A percentile compares a stretch with the other conserved stretches of the same genome.
phyloP scores from a whole-genome alignment of 169 alveolate species.

The Plasmodium coatneyi region DNA sequence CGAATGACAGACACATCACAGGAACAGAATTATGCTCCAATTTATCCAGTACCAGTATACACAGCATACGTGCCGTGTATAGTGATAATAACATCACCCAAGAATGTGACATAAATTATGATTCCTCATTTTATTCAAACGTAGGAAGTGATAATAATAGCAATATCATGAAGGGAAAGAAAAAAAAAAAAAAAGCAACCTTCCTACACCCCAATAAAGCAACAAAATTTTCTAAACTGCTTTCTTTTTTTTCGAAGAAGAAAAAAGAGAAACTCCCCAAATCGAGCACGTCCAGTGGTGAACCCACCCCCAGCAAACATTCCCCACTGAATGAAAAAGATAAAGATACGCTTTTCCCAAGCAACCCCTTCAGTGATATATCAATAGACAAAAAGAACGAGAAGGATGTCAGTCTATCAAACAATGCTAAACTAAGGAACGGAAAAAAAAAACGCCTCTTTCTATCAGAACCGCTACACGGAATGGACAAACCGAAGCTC shows the following conservation, averaged over 20 bases:
- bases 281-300: neutral
- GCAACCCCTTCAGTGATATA: neutral
- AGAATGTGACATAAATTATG: slow-evolving; percentile 9
- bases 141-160: neutral
- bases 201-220: slow-evolving; percentile 1
- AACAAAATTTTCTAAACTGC: slow-evolving; percentile 7
- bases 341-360: neutral
- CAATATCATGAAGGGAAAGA: neutral
- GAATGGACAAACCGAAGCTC: slow-evolving; percentile 54
- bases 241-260: slow-evolving; percentile 49
- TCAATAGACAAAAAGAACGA: neutral
- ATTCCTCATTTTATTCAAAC: neutral
- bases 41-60: neutral
- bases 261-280: neutral
- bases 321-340: neutral
- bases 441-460: neutral
- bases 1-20: neutral
- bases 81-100: neutral
- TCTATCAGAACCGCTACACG: slow-evolving; percentile 39
- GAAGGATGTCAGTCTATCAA: neutral
- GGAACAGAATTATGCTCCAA: neutral
- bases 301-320: neutral
- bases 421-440: neutral
- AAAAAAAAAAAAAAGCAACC: neutral
- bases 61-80: neutral